Base-by-base conservation (phyloP, 768 basidiomycete species). In the Russula ochroleuca region DNA sequence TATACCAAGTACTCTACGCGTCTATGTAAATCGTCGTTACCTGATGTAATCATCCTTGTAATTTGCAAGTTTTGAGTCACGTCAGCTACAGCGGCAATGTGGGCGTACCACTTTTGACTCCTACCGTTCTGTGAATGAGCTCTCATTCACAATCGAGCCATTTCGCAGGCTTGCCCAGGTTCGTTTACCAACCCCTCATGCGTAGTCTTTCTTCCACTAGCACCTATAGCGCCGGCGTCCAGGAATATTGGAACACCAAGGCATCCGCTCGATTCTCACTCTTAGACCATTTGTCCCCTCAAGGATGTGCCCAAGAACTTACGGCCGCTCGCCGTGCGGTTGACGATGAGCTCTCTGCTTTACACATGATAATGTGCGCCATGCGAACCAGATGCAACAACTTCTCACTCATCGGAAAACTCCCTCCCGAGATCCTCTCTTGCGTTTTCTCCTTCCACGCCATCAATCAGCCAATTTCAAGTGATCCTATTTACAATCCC, bases 361-460 rank as follows among this genome's bases (percentile, higher is more conserved):
- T 61, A 19, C 52, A 55, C 21, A 21, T 28, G 43, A 25, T 10
- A 9, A 55, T 15, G 45, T 43, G 21, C 23, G 14, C 40, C 7
- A 17, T 53, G 51, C 57, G 57, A 8, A 49, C 47, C 2, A 48
- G 25, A 21, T 49, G 48, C 37, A 59, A 59, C 58, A 1, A 28
- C 21, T 23, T 59, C 49, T 40, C 49, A 8, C 49, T 51, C 58
- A 51, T 59, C 38, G 58, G 37, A 49, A 17, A 47, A 38, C 58
- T 51, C 28, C 58, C 58, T 38, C 38, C 58, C 23, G 57, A 59
- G 48, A 37, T 59, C 37, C 58, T 59, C 25, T 59, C 58, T 33
- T 23, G 21, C 38, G 23, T 59, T 19, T 59, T 59, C 38, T 28
- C 58, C 21, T 59, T 59, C 17, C 58, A 59, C 23, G 49, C 38